Conservation (phyloP, 2,329 filamentous ascomycete genomes). For the Colletotrichum nymphaeae region DNA sequence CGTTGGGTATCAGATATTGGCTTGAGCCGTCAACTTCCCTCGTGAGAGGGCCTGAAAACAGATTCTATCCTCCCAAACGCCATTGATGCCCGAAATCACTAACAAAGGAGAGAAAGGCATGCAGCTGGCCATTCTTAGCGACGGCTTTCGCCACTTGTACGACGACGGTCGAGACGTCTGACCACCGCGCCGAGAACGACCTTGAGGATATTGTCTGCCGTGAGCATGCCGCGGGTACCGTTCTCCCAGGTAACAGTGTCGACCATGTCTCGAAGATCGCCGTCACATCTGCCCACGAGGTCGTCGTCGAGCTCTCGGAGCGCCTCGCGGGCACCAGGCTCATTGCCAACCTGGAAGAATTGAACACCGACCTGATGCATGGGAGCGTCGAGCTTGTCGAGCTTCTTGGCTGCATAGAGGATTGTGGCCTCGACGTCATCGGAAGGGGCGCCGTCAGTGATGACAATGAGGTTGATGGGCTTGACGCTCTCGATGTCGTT, state of each 20-base stretch:
- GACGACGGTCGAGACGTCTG: constrained; percentile 48
- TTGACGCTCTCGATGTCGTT: constrained; percentile 65
- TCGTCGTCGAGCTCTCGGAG: constrained; percentile 82
- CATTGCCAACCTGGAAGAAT: constrained; percentile 93
- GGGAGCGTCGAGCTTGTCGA: constrained; percentile 77
- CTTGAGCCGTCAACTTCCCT: not conserved
- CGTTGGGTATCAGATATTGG: constrained; percentile 17
- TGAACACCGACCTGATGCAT: constrained; percentile 90
- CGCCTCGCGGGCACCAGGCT: constrained; percentile 71
- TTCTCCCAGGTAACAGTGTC: constrained; percentile 83
- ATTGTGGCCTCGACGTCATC: constrained; percentile 84
- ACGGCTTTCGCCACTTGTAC: constrained; percentile 32
- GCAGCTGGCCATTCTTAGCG: constrained; percentile 2
- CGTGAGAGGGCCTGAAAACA: not conserved
- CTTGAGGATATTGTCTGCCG: constrained; percentile 81
- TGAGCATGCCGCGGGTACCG: constrained; percentile 59
- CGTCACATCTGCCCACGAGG: constrained; percentile 64
- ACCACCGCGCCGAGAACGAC: constrained; percentile 83
- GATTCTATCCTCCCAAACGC: constrained; percentile 16
- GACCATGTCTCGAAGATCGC: constrained; percentile 84
- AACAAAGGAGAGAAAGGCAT: not conserved
- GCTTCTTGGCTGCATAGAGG: constrained; percentile 72
- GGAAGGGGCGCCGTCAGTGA: constrained; percentile 86
- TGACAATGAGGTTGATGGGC: constrained; percentile 90
- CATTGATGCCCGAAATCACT: constrained; percentile 1